phyloP scores from a whole-genome alignment of 1,284 basidiomycete species.

The Apiotrichum sp. region DNA sequence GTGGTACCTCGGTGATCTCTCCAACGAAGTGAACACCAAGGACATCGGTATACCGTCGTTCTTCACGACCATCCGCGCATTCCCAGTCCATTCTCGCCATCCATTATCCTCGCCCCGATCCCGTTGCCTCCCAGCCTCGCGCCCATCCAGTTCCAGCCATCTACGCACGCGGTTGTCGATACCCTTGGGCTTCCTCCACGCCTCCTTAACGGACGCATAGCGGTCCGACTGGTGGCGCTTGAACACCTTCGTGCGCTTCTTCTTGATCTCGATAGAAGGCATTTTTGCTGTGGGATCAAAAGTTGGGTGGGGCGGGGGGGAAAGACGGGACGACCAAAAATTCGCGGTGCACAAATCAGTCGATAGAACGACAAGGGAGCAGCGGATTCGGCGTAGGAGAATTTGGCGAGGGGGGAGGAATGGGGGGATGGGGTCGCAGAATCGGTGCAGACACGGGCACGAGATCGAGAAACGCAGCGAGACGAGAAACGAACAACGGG shows the following conservation, averaged over 20 bases:
- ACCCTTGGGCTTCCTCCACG: conserved; percentile 97
- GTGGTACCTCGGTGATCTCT: too few species aligned
- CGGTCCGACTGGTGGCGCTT: conserved; percentile 98
- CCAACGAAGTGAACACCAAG: too few species aligned
- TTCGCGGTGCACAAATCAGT: neutral
- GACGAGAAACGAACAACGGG: neutral
- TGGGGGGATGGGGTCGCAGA: too few species aligned
- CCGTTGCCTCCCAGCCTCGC: neutral
- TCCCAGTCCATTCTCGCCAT: too few species aligned
- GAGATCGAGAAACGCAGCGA: neutral
- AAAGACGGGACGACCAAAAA: neutral
- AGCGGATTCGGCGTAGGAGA: too few species aligned
- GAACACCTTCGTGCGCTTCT: conserved; percentile 94
- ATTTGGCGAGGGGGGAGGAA: too few species aligned
- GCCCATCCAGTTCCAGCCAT: neutral
- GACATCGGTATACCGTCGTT: too few species aligned
- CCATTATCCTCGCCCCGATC: neutral
- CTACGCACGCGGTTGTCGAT: conserved; percentile 72
- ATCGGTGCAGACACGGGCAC: neutral
- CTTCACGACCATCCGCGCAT: too few species aligned
- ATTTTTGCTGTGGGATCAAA: conserved; percentile 51
- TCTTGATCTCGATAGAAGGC: conserved; percentile 81
- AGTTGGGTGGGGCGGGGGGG: neutral
- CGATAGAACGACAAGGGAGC: neutral
- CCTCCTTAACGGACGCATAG: conserved; percentile 89